Percentiles rank a stretch among this genome's conserved stretches.
Evolutionary conservation across 768 basidiomycete species (phyloP).

Genomic region (Kwoniella mangroviensis): DNA sequence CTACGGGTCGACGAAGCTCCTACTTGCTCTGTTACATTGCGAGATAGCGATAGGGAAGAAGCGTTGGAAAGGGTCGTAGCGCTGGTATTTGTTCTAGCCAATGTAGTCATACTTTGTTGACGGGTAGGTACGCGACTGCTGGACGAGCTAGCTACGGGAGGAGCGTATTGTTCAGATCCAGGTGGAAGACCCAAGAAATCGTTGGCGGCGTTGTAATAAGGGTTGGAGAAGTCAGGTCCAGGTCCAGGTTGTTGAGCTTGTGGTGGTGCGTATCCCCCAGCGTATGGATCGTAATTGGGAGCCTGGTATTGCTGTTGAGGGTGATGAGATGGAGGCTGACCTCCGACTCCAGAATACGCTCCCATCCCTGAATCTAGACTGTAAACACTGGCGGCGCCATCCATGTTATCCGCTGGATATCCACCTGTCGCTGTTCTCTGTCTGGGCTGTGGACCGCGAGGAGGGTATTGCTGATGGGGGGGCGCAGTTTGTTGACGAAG

Average conservation of each 20-base stretch:
- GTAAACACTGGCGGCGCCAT: slow-evolving; percentile 50
- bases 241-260: slow-evolving; percentile 26
- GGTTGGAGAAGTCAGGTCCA: slow-evolving; percentile 51
- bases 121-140: slow-evolving; percentile 30
- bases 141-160: slow-evolving; percentile 28
- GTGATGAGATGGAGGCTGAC: not conserved
- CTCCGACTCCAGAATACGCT: slow-evolving; percentile 41
- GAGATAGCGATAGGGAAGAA: slow-evolving; percentile 48
- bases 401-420: slow-evolving; percentile 30
- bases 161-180: slow-evolving; percentile 18
- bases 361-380: slow-evolving; percentile 56
- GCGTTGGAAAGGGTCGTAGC: slow-evolving; percentile 46
- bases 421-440: slow-evolving; percentile 31
- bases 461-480: slow-evolving; percentile 17
- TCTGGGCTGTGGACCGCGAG: slow-evolving; percentile 26
- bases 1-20: slow-evolving; percentile 55
- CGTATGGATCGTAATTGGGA: slow-evolving; percentile 27
- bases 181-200: slow-evolving; percentile 55
- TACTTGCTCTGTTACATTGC: slow-evolving; percentile 53
- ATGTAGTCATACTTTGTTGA: slow-evolving; percentile 38
- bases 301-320: slow-evolving; percentile 22
- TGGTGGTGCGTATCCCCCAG: slow-evolving; percentile 21
- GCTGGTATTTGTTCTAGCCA: slow-evolving; percentile 48
- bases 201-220: slow-evolving; percentile 56
- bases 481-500: slow-evolving; percentile 30